phyloP scores from a whole-genome alignment of 768 basidiomycete genomes.

The Phylloporus rhodoxanthus region DNA sequence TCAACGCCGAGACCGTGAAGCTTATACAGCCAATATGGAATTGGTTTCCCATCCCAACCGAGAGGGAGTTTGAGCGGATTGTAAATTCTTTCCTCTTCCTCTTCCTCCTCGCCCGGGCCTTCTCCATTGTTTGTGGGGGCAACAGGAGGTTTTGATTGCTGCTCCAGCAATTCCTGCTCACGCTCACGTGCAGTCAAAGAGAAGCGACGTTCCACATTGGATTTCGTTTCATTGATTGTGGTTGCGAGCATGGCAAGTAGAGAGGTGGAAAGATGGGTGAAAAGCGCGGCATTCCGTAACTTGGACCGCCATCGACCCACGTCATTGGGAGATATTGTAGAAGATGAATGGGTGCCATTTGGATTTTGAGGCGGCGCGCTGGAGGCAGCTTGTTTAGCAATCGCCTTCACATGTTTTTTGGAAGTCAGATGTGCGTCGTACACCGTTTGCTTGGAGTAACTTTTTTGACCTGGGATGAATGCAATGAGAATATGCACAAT shows the following conservation, averaged over 20 bases:
- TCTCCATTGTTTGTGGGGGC: constrained; percentile 39
- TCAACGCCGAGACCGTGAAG: constrained; percentile 97
- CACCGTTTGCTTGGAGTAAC: constrained; percentile 95
- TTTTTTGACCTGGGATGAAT: constrained; percentile 70
- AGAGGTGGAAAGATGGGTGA: constrained; percentile 63
- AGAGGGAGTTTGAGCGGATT: constrained; percentile 96
- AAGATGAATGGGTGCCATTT: constrained; percentile 24
- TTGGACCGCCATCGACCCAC: constrained; percentile 38
- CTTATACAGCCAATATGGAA: constrained; percentile 98
- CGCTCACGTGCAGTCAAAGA: constrained; percentile 97
- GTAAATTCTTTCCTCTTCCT: constrained; percentile 94
- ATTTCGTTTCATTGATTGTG: constrained; percentile 82
- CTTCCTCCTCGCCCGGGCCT: constrained; percentile 71
- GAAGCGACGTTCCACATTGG: constrained; percentile 93
- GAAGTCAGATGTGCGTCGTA: constrained; percentile 94
- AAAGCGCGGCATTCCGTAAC: constrained; percentile 58
- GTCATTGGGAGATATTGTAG: constrained; percentile 32
- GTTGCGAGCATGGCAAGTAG: constrained; percentile 60
- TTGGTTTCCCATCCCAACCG: constrained; percentile 98
- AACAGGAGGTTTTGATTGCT: constrained; percentile 49
- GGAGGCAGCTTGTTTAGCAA: constrained; percentile 60
- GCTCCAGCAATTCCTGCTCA: constrained; percentile 86
- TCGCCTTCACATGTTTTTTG: constrained; percentile 92
- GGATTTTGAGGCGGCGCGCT: constrained; percentile 31
- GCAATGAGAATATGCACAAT: constrained; percentile 1